Evolutionary conservation across 2,329 filamentous ascomycete species (phyloP).

Genomic region (Bipolaris sorokiniana): DNA sequence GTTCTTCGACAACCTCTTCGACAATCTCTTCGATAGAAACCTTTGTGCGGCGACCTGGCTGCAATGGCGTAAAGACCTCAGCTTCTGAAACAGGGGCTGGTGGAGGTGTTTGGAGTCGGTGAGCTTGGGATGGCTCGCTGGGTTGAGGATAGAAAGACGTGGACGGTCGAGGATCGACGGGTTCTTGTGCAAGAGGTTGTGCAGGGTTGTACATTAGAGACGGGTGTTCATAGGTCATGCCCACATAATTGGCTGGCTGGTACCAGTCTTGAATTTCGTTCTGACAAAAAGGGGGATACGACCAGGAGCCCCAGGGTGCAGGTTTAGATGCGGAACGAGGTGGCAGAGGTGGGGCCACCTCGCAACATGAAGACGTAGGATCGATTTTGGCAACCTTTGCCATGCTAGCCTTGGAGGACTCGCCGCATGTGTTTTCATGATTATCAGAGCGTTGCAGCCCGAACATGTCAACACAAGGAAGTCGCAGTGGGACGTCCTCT

Average conservation of each 20-base stretch:
- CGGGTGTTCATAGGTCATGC: constrained; percentile 18
- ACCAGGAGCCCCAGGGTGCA: constrained; percentile 12
- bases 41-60: constrained; percentile 31
- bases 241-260: constrained; percentile 11
- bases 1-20: constrained; percentile 44
- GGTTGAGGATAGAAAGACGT: background rate
- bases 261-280: constrained; percentile 12
- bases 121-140: constrained; percentile 1
- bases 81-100: constrained; percentile 17
- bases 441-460: background rate
- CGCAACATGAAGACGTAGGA: background rate
- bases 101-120: constrained; percentile 30
- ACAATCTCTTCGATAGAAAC: constrained; percentile 44
- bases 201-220: constrained; percentile 16
- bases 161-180: background rate
- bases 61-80: constrained; percentile 14
- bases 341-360: constrained; percentile 23
- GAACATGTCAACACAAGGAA: constrained; percentile 4
- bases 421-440: background rate
- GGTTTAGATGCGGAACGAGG: constrained; percentile 23
- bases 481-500: background rate
- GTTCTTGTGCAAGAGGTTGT: constrained; percentile 14
- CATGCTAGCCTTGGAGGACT: background rate
- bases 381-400: background rate
- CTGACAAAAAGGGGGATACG: constrained; percentile 17